Percentiles rank a stretch among this genome's conserved stretches.
Conservation (phyloP, 768 basidiomycete species). For the Cystobasidium ongulense region DNA sequence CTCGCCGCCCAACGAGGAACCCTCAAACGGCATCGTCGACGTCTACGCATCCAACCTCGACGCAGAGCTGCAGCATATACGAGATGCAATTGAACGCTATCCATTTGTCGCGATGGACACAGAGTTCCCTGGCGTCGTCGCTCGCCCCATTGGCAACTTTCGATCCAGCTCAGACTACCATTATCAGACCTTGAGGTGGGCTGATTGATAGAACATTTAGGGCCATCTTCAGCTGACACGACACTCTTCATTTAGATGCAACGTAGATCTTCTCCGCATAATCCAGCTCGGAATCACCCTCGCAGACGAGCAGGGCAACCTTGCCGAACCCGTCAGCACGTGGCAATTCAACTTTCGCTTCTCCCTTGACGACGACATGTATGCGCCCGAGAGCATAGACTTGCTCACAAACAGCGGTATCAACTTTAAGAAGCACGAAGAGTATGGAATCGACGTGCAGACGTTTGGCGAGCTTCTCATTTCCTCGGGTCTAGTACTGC, state of each 20-base stretch:
- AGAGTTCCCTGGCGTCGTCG: conserved; percentile 97
- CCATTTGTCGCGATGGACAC: conserved; percentile 98
- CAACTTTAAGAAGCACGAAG: conserved; percentile 87
- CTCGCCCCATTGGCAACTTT: conserved; percentile 90
- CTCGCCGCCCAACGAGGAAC: background rate
- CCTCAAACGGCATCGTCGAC: conserved; percentile 59
- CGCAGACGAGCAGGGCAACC: conserved; percentile 85
- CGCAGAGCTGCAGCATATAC: conserved; percentile 76
- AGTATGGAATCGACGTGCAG: conserved; percentile 81
- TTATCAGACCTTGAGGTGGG: conserved; percentile 92
- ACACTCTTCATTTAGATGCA: conserved; percentile 49
- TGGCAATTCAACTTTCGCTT: conserved; percentile 99
- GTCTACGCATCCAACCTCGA: conserved; percentile 94
- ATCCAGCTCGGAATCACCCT: conserved; percentile 95
- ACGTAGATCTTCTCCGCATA: conserved; percentile 94
- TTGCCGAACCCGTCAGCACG: conserved; percentile 75
- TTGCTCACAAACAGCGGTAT: conserved; percentile 88
- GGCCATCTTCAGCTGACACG: background rate
- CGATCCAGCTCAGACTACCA: conserved; percentile 97
- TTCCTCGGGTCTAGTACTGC: conserved; percentile 84
- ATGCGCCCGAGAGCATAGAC: conserved; percentile 93
- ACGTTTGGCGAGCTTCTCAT: conserved; percentile 96
- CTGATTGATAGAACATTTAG: background rate
- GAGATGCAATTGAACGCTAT: conserved; percentile 76
- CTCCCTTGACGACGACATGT: conserved; percentile 94